Percentiles rank a stretch among this genome's conserved stretches.
Evolutionary conservation across 148 eudicot species (phyloP).

Genomic region (Fallopia convolvulus): DNA sequence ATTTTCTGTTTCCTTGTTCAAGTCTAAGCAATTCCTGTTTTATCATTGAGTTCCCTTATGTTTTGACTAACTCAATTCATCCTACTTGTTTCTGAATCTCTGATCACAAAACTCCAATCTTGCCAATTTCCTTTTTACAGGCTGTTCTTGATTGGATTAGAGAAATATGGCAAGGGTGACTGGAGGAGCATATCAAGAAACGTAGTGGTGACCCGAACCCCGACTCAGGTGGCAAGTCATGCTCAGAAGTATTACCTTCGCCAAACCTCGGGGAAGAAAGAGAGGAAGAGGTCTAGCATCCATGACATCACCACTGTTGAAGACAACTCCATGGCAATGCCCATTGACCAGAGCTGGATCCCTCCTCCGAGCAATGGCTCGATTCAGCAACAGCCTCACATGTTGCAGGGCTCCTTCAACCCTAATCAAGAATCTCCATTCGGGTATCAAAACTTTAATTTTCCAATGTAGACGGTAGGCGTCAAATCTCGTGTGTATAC

Average conservation of each 20-base stretch:
- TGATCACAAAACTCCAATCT: background rate
- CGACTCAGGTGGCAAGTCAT: slow-evolving; percentile 74
- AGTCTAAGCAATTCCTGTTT: background rate
- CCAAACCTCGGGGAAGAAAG: slow-evolving; percentile 59
- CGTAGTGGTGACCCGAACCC: slow-evolving; percentile 61
- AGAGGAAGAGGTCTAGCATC: slow-evolving; percentile 67
- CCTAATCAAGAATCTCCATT: slow-evolving; percentile 48
- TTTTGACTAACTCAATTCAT: background rate
- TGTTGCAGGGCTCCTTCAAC: background rate
- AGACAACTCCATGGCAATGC: slow-evolving; percentile 21
- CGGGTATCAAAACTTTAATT: slow-evolving; percentile 27
- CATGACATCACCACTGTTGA: slow-evolving; percentile 68
- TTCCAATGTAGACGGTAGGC: slow-evolving; percentile 23
- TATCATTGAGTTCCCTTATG: background rate
- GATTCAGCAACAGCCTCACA: slow-evolving; percentile 18
- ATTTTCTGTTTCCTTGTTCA: background rate
- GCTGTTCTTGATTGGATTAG: slow-evolving; percentile 58
- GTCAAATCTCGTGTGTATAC: background rate
- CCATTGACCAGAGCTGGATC: slow-evolving; percentile 38
- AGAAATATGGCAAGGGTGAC: slow-evolving; percentile 70
- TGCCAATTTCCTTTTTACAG: slow-evolving; percentile 16
- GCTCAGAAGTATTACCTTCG: slow-evolving; percentile 76
- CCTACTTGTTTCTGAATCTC: background rate
- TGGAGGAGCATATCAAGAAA: slow-evolving; percentile 70
- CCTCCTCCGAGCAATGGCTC: slow-evolving; percentile 27